Conservation (phyloP, 2,329 filamentous ascomycete genomes). For the Nigrospora oryzae region DNA sequence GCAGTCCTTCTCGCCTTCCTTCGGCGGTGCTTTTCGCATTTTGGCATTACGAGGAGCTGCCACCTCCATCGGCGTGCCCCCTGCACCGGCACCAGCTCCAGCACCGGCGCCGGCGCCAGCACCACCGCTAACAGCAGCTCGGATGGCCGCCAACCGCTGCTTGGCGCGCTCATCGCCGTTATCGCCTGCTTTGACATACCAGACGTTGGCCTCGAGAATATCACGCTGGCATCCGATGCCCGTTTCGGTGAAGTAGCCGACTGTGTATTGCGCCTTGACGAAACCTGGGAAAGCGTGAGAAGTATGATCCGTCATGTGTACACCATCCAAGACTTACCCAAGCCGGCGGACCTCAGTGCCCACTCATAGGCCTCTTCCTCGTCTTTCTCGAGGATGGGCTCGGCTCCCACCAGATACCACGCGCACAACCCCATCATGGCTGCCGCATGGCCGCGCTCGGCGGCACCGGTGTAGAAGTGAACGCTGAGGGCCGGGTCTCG, state of each 20-base stretch:
- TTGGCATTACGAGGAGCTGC: slow-evolving; percentile 42
- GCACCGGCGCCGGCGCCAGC: neutral
- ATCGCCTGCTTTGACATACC: slow-evolving; percentile 95
- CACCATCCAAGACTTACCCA: slow-evolving; percentile 50
- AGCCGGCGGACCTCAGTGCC: slow-evolving; percentile 78
- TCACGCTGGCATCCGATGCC: slow-evolving; percentile 92
- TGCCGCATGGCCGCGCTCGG: slow-evolving; percentile 70
- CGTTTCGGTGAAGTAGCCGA: slow-evolving; percentile 98
- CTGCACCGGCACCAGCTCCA: slow-evolving; percentile 15
- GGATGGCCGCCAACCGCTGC: slow-evolving; percentile 77
- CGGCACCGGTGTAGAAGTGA: slow-evolving; percentile 93
- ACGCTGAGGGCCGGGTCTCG: slow-evolving; percentile 88
- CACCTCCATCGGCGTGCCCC: slow-evolving; percentile 45
- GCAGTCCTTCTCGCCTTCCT: slow-evolving; percentile 43
- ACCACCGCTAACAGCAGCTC: slow-evolving; percentile 60
- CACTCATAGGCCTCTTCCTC: slow-evolving; percentile 96
- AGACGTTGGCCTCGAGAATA: slow-evolving; percentile 93
- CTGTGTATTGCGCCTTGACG: slow-evolving; percentile 79
- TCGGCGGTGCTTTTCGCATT: slow-evolving; percentile 34
- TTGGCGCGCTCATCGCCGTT: slow-evolving; percentile 85
- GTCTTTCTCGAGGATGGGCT: slow-evolving; percentile 86
- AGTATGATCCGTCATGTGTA: neutral
- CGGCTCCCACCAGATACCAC: slow-evolving; percentile 95
- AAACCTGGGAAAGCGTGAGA: slow-evolving; percentile 36
- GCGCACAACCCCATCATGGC: slow-evolving; percentile 99